These are phyloP conservation scores for Aspergillus ellipticus DNA, from an alignment of 495 filamentous ascomycete species.

Conservation along the genomic window DNA sequence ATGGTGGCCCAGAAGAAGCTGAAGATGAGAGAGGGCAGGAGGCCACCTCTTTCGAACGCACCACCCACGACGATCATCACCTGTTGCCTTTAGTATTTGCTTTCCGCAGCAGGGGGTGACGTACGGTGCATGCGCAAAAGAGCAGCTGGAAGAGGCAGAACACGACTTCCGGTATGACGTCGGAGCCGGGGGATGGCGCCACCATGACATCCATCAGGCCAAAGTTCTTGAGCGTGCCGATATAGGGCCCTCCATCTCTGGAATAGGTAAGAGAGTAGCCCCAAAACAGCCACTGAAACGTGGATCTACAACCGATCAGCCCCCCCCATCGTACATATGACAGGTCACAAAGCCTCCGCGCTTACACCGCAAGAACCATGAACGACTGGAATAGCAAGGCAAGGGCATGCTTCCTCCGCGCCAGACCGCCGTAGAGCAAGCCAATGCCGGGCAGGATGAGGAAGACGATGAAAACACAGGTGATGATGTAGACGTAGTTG, in stretches of 20 bases:
- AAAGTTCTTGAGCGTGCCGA: slow-evolving; percentile 52
- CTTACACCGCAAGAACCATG: slow-evolving; percentile 44
- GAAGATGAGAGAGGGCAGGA: slow-evolving; percentile 54
- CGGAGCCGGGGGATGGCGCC: slow-evolving; percentile 47
- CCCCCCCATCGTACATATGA: too few species aligned
- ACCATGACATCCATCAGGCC: slow-evolving; percentile 49
- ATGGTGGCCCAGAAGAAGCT: slow-evolving; percentile 57
- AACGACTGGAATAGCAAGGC: slow-evolving; percentile 57
- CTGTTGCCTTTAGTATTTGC: slow-evolving; percentile 16
- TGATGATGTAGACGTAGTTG: slow-evolving; percentile 50
- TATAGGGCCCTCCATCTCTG: slow-evolving; percentile 48
- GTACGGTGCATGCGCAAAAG: slow-evolving; percentile 54
- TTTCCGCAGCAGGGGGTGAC: background rate
- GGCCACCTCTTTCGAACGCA: slow-evolving; percentile 52
- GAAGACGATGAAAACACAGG: slow-evolving; percentile 54
- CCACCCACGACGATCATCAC: slow-evolving; percentile 52
- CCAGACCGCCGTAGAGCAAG: slow-evolving; percentile 55
- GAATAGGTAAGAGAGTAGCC: slow-evolving; percentile 55
- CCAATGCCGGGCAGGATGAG: slow-evolving; percentile 59
- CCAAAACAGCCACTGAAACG: slow-evolving; percentile 58
- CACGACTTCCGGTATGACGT: slow-evolving; percentile 51
- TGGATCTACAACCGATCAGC: slow-evolving; percentile 22
- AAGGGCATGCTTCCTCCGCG: slow-evolving; percentile 55
- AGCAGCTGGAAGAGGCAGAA: slow-evolving; percentile 57
- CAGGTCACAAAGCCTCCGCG: background rate